Evolutionary conservation across 805 yeast species (phyloP).

Genomic region (Candida stauntonica): DNA sequence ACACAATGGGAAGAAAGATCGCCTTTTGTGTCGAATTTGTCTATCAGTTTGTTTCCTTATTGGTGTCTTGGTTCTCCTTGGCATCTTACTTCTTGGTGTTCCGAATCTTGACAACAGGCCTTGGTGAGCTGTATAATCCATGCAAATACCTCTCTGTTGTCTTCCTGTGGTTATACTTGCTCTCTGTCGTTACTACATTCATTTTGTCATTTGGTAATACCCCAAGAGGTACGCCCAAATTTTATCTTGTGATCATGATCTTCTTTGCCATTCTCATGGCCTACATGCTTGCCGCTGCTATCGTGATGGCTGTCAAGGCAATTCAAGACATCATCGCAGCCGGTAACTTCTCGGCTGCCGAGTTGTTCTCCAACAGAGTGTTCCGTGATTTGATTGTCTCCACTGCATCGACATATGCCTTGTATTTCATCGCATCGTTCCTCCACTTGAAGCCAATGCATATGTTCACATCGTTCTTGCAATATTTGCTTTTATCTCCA

Average conservation of each 20-base stretch:
- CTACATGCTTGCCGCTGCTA: constrained; percentile 84
- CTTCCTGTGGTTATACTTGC: constrained; percentile 80
- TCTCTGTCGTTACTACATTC: constrained; percentile 78
- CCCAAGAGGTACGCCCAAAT: constrained; percentile 82
- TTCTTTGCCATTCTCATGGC: constrained; percentile 87
- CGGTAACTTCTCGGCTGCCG: constrained; percentile 34
- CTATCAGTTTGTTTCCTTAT: constrained; percentile 68
- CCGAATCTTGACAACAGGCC: constrained; percentile 75
- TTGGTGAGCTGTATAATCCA: constrained; percentile 65
- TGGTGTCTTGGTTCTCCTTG: constrained; percentile 89
- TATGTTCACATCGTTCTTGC: constrained; percentile 82
- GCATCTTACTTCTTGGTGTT: constrained; percentile 89
- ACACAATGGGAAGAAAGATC: constrained; percentile 61
- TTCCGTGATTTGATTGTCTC: constrained; percentile 89
- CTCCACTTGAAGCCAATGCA: constrained; percentile 89
- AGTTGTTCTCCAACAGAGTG: constrained; percentile 58
- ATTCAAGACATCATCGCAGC: constrained; percentile 44
- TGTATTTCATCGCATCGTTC: constrained; percentile 75
- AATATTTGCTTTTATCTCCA: constrained; percentile 81
- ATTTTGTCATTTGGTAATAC: constrained; percentile 90
- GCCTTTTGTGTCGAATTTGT: constrained; percentile 72
- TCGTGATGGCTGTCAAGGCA: constrained; percentile 72
- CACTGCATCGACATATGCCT: constrained; percentile 73
- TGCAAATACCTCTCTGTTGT: constrained; percentile 76
- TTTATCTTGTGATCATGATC: constrained; percentile 68